Evolutionary conservation across 2,329 filamentous ascomycete genomes (phyloP), one percentile per base, ranked within the genome.

Genomic region (Penicillium janthinellum): DNA sequence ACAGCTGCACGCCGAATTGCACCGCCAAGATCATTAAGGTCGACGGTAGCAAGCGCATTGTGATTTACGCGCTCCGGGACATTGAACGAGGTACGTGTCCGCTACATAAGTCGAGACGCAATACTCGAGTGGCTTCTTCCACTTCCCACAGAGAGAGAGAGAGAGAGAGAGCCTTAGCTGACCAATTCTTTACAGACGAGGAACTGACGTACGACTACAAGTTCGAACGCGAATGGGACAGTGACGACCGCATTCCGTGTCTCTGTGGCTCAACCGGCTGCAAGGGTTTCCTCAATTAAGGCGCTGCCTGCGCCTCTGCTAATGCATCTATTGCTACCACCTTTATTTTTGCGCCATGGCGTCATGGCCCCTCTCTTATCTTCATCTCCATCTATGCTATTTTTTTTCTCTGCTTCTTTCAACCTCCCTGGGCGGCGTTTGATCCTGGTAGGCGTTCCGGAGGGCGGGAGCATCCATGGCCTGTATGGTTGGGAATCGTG

Each of bases 151-250:
- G 14, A 42, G 17, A 39, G 2, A 41, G 15, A 7, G 2, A 41
- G 15, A 7, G 17, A 17, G 17, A 17, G 20, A 20, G 20, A 20
- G 20, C 20, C 20, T 20, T 20, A 25, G 31, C n/a, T 50, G 48
- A 31, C 11, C 2, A 65, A 51, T 35, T 54, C 60, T 55, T 15
- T 55, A 62, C 73, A 99, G 95, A 97, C 75, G 95, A 99, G 80
- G 95, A 99, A 82, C 88, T 99, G 75, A 99, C 95, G 2, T 99
- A 99, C 81, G 95, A 99, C 82, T 99, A 99, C 85, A 99, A 99
- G 78, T 99, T 99, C 77, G 95, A 99, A 81, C 90, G 95, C 70
- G 95, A 99, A 79, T 91, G 96, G 72, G 92, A 92, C 71, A 96
- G 92, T 68, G 86, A 92, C 64, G 95, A 99, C 77, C 91, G 95